phyloP scores from a whole-genome alignment of 1,284 basidiomycete genomes.

The Peniophora sp. region DNA sequence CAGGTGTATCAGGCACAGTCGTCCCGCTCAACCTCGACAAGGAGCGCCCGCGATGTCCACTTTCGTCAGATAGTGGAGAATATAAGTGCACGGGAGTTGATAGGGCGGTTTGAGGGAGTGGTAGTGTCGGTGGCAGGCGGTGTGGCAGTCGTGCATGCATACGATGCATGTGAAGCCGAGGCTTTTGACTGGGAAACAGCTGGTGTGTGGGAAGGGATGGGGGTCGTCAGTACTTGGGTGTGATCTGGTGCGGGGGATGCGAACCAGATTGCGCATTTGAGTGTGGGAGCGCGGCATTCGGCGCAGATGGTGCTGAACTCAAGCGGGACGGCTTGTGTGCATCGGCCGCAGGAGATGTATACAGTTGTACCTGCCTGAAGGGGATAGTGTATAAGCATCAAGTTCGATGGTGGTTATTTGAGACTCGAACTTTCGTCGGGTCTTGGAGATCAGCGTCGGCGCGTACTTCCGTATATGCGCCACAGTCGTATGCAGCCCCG shows the following conservation, averaged over 20 bases:
- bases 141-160: conserved; percentile 72
- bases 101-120: conserved; percentile 46
- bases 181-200: conserved; percentile 63
- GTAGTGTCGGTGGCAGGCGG: conserved; percentile 60
- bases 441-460: conserved; percentile 39
- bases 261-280: conserved; percentile 67
- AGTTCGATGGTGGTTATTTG: too few species aligned
- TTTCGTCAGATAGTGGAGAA: conserved; percentile 9
- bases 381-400: too few species aligned
- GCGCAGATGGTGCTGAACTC: conserved; percentile 34
- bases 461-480: conserved; percentile 67
- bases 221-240: too few species aligned
- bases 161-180: conserved; percentile 64
- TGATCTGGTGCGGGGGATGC: too few species aligned
- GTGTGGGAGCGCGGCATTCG: conserved; percentile 40
- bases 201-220: too few species aligned
- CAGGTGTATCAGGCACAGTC: conserved; percentile 1
- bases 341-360: conserved; percentile 57
- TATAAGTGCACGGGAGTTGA: conserved; percentile 18
- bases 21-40: conserved; percentile 7
- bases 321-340: conserved; percentile 48
- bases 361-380: conserved; percentile 58
- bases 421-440: conserved; percentile 42
- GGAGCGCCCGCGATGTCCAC: conserved; percentile 13
- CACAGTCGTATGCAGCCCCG: conserved; percentile 52